Conservation (phyloP, 768 basidiomycete species). For the Tricholoma matsutake region DNA sequence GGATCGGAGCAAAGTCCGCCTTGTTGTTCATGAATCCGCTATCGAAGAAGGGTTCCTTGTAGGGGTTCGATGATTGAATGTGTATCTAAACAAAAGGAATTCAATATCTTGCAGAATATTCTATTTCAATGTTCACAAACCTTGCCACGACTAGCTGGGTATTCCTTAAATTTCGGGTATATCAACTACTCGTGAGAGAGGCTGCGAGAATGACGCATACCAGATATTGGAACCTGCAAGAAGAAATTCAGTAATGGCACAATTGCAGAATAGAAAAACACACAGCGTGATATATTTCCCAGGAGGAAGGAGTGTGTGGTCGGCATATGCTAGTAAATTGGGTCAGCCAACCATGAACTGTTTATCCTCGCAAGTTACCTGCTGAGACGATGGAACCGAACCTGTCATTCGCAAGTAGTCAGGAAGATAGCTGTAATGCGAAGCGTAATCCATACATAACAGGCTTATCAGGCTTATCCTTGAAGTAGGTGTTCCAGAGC, state of each 20-base stretch:
- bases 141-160: conserved; percentile 72
- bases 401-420: conserved; percentile 21
- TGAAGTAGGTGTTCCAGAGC: conserved; percentile 70
- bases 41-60: conserved; percentile 62
- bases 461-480: conserved; percentile 78
- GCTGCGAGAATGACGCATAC: conserved; percentile 20
- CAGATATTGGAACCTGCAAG: conserved; percentile 59
- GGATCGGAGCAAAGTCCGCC: conserved; percentile 72
- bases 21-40: conserved; percentile 80
- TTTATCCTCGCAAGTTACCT: conserved; percentile 26
- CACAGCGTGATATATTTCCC: conserved; percentile 71
- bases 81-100: conserved; percentile 44
- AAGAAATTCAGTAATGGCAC: background rate
- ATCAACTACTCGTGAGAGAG: background rate
- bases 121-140: conserved; percentile 22
- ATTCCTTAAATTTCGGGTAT: conserved; percentile 40
- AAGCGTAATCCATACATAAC: conserved; percentile 47
- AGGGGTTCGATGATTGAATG: conserved; percentile 57
- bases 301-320: conserved; percentile 66
- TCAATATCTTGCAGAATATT: background rate
- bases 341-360: background rate
- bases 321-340: conserved; percentile 51
- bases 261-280: conserved; percentile 7
- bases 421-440: background rate
- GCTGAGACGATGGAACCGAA: conserved; percentile 68